A percentile compares a stretch with the other conserved stretches of the same genome.
These are phyloP conservation scores for Pseudocercospora vitis DNA, from an alignment of 2,329 filamentous ascomycete genomes.

Conservation along the genomic window DNA sequence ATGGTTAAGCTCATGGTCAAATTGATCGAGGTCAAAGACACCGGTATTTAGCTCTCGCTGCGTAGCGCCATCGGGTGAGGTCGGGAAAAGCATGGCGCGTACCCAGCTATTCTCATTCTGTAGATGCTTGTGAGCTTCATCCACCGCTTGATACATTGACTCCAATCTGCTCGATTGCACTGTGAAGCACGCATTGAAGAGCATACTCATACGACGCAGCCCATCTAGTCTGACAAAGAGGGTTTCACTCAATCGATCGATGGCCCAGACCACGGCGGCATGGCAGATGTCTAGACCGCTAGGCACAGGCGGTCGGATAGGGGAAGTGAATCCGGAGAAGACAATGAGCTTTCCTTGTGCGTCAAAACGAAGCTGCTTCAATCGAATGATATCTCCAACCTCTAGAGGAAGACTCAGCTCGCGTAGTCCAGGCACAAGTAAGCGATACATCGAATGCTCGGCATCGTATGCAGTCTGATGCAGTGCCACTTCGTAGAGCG, in stretches of 20 bases:
- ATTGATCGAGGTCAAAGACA: conserved; percentile 38
- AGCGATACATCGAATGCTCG: conserved; percentile 16
- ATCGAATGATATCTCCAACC: conserved; percentile 27
- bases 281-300: conserved; percentile 18
- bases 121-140: conserved; percentile 13
- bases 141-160: conserved; percentile 19
- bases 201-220: conserved; percentile 17
- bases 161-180: conserved; percentile 21
- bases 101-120: conserved; percentile 33
- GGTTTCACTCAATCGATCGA: conserved; percentile 27
- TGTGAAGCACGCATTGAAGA: conserved; percentile 29
- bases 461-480: conserved; percentile 15
- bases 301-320: conserved; percentile 3
- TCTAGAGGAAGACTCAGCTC: conserved; percentile 28
- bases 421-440: conserved; percentile 29
- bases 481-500: conserved; percentile 23
- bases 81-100: conserved; percentile 48
- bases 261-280: conserved; percentile 27
- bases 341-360: conserved; percentile 8
- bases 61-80: conserved; percentile 38
- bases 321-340: conserved; percentile 6
- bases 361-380: conserved; percentile 28
- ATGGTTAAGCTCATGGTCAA: conserved; percentile 48
- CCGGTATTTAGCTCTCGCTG: conserved; percentile 43
- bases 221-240: conserved; percentile 25